A percentile compares a stretch with the other conserved stretches of the same genome.
Evolutionary conservation across 1,139 yeast genomes (phyloP).

Genomic region (Taphrina communis): DNA sequence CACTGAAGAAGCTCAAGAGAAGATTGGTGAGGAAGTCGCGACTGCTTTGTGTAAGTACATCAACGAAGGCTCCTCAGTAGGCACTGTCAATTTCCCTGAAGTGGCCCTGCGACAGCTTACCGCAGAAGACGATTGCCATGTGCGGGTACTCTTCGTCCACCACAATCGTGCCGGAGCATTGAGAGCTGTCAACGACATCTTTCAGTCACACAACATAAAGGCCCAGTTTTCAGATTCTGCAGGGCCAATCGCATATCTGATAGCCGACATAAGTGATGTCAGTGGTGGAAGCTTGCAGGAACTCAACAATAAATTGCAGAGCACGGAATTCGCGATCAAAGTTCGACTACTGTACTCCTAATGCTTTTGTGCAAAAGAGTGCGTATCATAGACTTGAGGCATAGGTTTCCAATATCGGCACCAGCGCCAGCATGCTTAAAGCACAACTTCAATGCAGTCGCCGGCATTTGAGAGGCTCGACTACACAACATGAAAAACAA

Average conservation of each 20-base stretch:
- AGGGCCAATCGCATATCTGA: constrained; percentile 94
- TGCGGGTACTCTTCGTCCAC: constrained; percentile 94
- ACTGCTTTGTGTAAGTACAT: constrained; percentile 84
- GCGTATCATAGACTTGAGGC: background rate
- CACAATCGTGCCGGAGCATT: constrained; percentile 99
- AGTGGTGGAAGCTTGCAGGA: constrained; percentile 79
- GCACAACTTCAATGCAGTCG: no score
- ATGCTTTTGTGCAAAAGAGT: background rate
- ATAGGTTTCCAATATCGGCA: background rate
- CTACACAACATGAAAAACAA: background rate
- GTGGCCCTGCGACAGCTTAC: constrained; percentile 88
- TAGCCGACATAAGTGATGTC: constrained; percentile 96
- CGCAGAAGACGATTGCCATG: constrained; percentile 75
- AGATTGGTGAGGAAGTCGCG: constrained; percentile 95
- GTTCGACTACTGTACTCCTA: constrained; percentile 81
- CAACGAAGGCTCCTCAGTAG: constrained; percentile 94
- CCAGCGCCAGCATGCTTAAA: background rate
- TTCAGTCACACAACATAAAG: constrained; percentile 93
- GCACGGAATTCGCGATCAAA: constrained; percentile 87
- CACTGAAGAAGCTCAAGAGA: constrained; percentile 98
- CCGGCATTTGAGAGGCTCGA: no score
- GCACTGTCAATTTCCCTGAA: constrained; percentile 99
- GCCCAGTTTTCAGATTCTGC: constrained; percentile 96
- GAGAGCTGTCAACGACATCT: constrained; percentile 93
- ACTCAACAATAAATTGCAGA: constrained; percentile 82